Conservation (phyloP, 257 asterid genomes). For the Ilex asprella region DNA sequence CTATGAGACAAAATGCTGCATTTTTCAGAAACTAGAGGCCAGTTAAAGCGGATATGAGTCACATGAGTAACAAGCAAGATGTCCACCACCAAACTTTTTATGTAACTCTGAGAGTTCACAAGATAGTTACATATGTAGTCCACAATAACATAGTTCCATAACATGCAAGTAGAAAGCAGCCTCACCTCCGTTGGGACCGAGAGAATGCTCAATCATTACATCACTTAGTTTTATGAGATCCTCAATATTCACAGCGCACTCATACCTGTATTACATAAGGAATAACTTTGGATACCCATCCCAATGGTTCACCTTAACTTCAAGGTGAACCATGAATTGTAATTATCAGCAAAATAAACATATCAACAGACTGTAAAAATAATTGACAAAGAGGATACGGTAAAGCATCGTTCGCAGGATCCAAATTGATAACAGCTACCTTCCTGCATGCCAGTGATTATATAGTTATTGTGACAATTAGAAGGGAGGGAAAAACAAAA, state of each 20-base stretch:
- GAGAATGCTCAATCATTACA: constrained; percentile 91
- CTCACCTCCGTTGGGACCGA: constrained; percentile 98
- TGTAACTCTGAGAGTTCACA: no score
- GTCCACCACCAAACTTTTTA: no score
- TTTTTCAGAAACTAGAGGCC: background rate
- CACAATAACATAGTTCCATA: background rate
- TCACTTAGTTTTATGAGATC: constrained; percentile 81
- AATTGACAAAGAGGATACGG: constrained; percentile 61
- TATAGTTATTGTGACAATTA: constrained; percentile 1
- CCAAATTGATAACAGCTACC: constrained; percentile 89
- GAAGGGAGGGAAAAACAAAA: no score
- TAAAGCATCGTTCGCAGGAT: constrained; percentile 91
- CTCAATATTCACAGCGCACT: constrained; percentile 88
- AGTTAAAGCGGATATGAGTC: background rate
- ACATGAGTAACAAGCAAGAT: no score
- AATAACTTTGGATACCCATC: constrained; percentile 1
- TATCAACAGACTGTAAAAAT: no score
- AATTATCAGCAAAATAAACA: no score
- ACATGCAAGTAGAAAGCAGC: background rate
- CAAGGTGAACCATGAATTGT: no score
- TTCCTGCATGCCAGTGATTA: constrained; percentile 52
- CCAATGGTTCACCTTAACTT: no score
- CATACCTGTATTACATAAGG: constrained; percentile 66
- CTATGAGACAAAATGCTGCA: constrained; percentile 29
- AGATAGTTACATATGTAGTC: background rate